Conservation (phyloP, 2,329 filamentous ascomycete genomes). For the Tetracladium maxilliforme region DNA sequence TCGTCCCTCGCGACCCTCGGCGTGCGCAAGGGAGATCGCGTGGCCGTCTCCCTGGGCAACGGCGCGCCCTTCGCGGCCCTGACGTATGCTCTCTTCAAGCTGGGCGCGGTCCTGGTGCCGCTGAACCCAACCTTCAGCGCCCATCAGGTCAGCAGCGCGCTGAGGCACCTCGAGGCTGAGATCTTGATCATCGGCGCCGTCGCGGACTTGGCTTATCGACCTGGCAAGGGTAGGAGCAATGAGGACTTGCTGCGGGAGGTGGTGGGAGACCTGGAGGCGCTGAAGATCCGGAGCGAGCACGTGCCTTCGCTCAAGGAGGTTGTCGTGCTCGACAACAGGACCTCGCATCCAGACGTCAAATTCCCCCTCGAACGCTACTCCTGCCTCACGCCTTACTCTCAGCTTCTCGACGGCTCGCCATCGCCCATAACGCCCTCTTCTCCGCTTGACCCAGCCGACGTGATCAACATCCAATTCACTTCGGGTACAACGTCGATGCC, state of each 20-base stretch:
- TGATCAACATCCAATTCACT: constrained; percentile 93
- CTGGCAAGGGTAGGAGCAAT: constrained; percentile 40
- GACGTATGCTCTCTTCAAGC: constrained; percentile 84
- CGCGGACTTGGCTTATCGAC: constrained; percentile 67
- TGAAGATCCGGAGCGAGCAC: constrained; percentile 19
- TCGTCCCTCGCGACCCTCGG: constrained; percentile 53
- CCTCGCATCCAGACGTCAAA: no score
- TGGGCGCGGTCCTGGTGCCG: constrained; percentile 88
- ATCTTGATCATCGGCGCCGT: constrained; percentile 78
- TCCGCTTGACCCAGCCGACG: constrained; percentile 45
- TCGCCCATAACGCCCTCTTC: constrained; percentile 27
- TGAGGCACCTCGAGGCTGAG: constrained; percentile 58
- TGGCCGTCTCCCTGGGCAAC: constrained; percentile 80
- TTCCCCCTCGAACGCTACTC: no score
- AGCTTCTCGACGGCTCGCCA: no score
- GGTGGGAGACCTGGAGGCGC: constrained; percentile 20
- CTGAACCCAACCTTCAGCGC: constrained; percentile 83
- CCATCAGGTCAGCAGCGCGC: constrained; percentile 60
- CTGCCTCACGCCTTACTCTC: no score
- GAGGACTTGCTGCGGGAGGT: constrained; percentile 28
- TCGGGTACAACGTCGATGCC: constrained; percentile 84
- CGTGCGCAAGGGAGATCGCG: constrained; percentile 67
- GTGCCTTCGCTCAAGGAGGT: no score
- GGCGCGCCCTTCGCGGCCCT: constrained; percentile 69
- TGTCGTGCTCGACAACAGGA: no score